Evolutionary conservation across 116 monocot species (phyloP), one percentile per base, ranked within the genome.

Genomic region (Dioscorea cayenensis): DNA sequence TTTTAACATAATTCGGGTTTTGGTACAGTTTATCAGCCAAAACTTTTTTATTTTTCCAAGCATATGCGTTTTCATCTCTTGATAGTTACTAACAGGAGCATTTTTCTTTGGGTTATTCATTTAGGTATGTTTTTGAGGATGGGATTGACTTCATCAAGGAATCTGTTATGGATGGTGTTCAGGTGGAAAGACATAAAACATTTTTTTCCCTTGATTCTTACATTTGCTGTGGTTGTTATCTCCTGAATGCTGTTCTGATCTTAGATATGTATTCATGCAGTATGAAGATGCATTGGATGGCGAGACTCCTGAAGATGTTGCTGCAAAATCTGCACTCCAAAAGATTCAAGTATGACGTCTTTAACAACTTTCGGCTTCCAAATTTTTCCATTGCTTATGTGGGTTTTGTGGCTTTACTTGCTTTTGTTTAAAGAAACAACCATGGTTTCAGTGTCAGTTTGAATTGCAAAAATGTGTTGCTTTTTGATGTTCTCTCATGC

Each of bases 71-170:
- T 73, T 29, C 36, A 29, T 66, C 55, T 18, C 50, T 16, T 8
- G 14, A 66, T 14, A 64, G 10, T 27, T n/a, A 21, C 28, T 23
- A 23, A 64, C 6, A 20, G n/a, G 7, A 6, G 4, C 2, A 3
- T 43, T 43, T 6, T 43, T 0, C 7, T 43, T 43, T 0, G 28
- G 27, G 59, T 43, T 66, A 9, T 23, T 51, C 49, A 37, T 68
- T 70, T 74, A 99, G 99, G 77, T 99, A 81, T 83, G 99, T 99
- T 18, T 99, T 99, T 79, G 99, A 99, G 76, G 91, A 99, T 84
- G 82, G 81, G 14, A 82, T 99, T 72, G 85, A 94, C 63, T 99
- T 99, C 77, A 90, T 99, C 63, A 93, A 85, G 79, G 88, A 80
- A 66, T 84, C 86, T 27, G 89, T 94, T 22, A 89, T 99, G 80